Conservation (phyloP, 129 eudicot genomes). For the Artemisia tridentata region DNA sequence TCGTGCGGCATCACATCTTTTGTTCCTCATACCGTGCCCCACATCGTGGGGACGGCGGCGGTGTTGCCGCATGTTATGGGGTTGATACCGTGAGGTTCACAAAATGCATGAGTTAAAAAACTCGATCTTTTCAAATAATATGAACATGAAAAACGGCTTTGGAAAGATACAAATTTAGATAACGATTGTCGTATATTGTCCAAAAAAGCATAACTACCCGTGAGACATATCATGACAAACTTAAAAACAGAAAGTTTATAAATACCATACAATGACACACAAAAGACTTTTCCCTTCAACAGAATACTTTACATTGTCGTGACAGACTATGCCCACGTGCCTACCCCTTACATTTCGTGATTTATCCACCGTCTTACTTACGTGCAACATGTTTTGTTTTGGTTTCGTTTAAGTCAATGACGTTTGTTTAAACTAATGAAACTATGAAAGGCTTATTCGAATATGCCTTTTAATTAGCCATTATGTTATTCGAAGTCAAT, state of each 20-base stretch:
- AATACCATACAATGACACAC: neutral
- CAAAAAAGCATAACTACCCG: conserved; percentile 16
- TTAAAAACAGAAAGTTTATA: conserved; percentile 7
- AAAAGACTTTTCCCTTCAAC: conserved; percentile 5
- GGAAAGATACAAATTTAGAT: neutral
- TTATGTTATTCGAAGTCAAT: too few relatives aligned
- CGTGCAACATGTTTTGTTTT: neutral
- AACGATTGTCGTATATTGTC: neutral
- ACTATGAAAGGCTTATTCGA: neutral
- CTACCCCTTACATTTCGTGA: conserved; percentile 27
- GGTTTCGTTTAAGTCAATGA: neutral
- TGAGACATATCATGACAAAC: conserved; percentile 9
- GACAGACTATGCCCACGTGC: conserved; percentile 27
- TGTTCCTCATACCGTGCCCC: too few relatives aligned
- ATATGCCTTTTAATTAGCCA: neutral
- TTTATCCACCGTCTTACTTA: conserved; percentile 21
- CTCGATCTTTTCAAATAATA: too few relatives aligned
- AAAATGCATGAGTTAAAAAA: too few relatives aligned
- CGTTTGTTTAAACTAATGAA: neutral
- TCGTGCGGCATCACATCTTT: too few relatives aligned
- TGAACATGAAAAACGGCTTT: too few relatives aligned
- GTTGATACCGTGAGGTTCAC: too few relatives aligned
- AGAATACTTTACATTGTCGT: conserved; percentile 13
- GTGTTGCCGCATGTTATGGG: too few relatives aligned
- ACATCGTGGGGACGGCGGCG: too few relatives aligned